These are phyloP conservation scores for Suhomyces wounanorum DNA, from an alignment of 1,139 yeast species.

Conservation along the genomic window DNA sequence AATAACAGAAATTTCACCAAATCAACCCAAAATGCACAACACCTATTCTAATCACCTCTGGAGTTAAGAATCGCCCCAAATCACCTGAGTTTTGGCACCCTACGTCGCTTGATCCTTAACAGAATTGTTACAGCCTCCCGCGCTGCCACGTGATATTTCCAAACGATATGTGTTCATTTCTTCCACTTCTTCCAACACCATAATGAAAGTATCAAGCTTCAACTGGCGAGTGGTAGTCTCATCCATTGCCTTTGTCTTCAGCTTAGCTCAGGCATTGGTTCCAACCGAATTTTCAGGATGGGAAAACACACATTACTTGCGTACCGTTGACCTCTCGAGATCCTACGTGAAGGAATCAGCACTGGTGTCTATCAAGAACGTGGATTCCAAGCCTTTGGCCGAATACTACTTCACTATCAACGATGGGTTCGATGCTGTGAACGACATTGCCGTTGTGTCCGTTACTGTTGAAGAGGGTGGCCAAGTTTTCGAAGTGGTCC, in stretches of 20 bases:
- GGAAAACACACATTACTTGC: constrained; percentile 48
- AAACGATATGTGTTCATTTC: constrained; percentile 11
- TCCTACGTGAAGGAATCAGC: constrained; percentile 68
- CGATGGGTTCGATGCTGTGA: constrained; percentile 46
- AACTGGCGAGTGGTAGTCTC: constrained; percentile 7
- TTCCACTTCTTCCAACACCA: constrained; percentile 3
- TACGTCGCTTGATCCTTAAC: background rate
- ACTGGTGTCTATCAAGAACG: constrained; percentile 59
- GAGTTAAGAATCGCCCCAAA: too few species aligned
- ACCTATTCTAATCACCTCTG: too few species aligned
- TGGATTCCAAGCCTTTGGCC: constrained; percentile 52
- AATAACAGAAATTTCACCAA: too few species aligned
- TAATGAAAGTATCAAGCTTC: constrained; percentile 4
- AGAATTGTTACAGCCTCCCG: background rate
- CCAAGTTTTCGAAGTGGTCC: constrained; percentile 27
- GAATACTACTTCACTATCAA: constrained; percentile 59
- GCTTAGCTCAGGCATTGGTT: constrained; percentile 7
- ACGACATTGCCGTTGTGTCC: constrained; percentile 51
- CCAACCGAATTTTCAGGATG: constrained; percentile 25
- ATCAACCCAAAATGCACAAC: too few species aligned
- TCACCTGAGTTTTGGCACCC: too few species aligned
- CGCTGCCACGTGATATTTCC: constrained; percentile 7
- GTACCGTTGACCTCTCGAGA: constrained; percentile 63
- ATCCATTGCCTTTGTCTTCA: constrained; percentile 2
- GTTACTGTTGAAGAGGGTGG: constrained; percentile 33